phyloP scores from a whole-genome alignment of 495 filamentous ascomycete genomes.

The Penicillium bialowiezense region DNA sequence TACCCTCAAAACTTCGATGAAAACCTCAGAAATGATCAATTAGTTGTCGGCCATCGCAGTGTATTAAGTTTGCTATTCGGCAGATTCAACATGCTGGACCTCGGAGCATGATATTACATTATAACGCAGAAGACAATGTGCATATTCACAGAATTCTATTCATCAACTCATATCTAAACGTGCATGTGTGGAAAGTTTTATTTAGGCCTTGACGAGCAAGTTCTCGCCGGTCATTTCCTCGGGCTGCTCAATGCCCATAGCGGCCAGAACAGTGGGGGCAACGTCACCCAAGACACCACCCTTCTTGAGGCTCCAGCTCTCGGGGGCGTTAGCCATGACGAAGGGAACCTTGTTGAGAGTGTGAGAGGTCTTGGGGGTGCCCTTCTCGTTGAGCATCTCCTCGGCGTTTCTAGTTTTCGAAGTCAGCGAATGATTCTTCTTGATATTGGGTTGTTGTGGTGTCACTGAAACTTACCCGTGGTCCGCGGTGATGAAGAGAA shows the following conservation, averaged over 20 bases:
- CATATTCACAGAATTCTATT: conserved; percentile 19
- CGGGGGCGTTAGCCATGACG: conserved; percentile 94
- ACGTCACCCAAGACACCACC: conserved; percentile 93
- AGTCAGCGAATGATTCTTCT: not conserved
- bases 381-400: conserved; percentile 96
- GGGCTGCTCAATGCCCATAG: conserved; percentile 87
- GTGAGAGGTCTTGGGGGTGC: conserved; percentile 95
- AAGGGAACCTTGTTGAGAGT: conserved; percentile 97
- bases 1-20: conserved; percentile 16
- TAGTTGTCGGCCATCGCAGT: not conserved
- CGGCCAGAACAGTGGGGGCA: conserved; percentile 83
- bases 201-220: conserved; percentile 69
- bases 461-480: conserved; percentile 63
- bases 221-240: conserved; percentile 87
- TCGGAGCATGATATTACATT: too few species aligned
- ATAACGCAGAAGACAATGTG: not conserved
- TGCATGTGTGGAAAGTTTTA: conserved; percentile 6
- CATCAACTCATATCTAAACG: conserved; percentile 22
- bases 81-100: too few species aligned
- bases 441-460: not conserved
- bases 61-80: too few species aligned
- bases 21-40: conserved; percentile 2
- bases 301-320: conserved; percentile 80
- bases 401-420: conserved; percentile 71
- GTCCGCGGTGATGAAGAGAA: conserved; percentile 91